Base-by-base conservation (phyloP, 140 eudicot genomes). In the Flaveria floridana region DNA sequence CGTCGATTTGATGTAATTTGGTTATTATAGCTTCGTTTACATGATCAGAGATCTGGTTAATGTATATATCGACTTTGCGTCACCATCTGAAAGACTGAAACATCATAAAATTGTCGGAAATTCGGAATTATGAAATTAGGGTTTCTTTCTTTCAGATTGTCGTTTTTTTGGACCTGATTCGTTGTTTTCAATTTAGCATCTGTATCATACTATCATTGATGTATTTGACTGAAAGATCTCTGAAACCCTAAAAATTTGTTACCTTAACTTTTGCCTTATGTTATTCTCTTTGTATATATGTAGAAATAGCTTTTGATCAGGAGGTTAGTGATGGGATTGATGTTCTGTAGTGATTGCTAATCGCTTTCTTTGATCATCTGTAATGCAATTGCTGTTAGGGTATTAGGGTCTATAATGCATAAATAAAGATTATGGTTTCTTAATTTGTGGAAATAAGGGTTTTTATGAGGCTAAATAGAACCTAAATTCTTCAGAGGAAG, bases 61-160 rank as follows among this genome's bases (percentile, higher is more conserved):
- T 28, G 41, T 20, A n/a, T n/a, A 41, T 77, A 11, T 37, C n/a
- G 23, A 25, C 13, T 61, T 61, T 42, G 28, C 18, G 6, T 73
- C 78, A 42, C 70, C 50, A 57, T 77, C 76, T 57, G 25, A 57
- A 55, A 55, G 70, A 61, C 76, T 57, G 25, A 57, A 55, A 55
- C 75, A 61, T 28, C 6, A 11, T 28, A 3, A 70, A 44, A 42
- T 59, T 11, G 41, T 76, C 37, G 11, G 68, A 42, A 14, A 53
- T 23, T 76, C 37, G n/a, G 68, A 42, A 14, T 67, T 25, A 14
- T 76, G 62, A 68, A 53, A 42, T 68, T 68, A 76, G 80, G 75
- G 75, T 41, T 67, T 15, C 2, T 30, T 48, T 48, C 6, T 21
- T n/a, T 51, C 6, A n/a, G 2, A 4, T 51, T 5, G 14, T 30